Percentiles rank a stretch among this genome's conserved stretches.
These are phyloP conservation scores for Amanita thiersii DNA, from an alignment of 768 basidiomycete genomes.

Conservation along the genomic window DNA sequence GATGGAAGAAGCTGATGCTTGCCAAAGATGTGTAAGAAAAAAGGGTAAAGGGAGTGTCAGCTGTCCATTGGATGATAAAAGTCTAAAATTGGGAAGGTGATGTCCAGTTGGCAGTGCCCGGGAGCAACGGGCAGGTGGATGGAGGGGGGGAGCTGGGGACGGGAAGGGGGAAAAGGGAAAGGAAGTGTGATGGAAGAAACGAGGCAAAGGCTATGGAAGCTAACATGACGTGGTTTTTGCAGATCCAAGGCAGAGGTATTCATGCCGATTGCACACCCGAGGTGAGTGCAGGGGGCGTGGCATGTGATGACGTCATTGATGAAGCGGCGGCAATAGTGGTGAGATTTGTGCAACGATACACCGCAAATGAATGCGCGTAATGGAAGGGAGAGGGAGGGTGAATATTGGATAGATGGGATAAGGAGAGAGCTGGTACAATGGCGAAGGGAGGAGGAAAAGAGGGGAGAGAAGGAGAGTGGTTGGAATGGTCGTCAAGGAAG, in stretches of 20 bases:
- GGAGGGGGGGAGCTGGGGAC: not conserved
- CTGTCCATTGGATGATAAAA: not conserved
- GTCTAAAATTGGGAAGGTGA: not conserved
- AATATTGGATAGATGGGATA: not conserved
- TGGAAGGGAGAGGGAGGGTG: not conserved
- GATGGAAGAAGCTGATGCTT: no score
- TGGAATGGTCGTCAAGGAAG: conserved; percentile 14
- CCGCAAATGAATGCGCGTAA: no score
- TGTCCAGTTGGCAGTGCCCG: not conserved
- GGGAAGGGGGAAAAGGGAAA: not conserved
- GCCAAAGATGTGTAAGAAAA: not conserved
- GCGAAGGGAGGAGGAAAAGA: not conserved
- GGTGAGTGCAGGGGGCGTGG: conserved; percentile 33
- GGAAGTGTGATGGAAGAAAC: no score
- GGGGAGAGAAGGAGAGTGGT: not conserved
- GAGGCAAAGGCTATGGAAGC: no score
- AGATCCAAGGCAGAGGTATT: conserved; percentile 83
- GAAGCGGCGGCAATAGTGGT: conserved; percentile 30
- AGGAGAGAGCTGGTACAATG: not conserved
- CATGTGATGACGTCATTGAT: conserved; percentile 12
- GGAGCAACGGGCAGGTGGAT: not conserved
- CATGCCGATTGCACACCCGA: conserved; percentile 77
- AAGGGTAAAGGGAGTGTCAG: conserved; percentile 2
- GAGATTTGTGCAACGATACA: conserved; percentile 58
- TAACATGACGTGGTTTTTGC: conserved; percentile 10